These are phyloP conservation scores for Nigrograna mackinnonii DNA, from an alignment of 2,329 filamentous ascomycete genomes.

Conservation along the genomic window DNA sequence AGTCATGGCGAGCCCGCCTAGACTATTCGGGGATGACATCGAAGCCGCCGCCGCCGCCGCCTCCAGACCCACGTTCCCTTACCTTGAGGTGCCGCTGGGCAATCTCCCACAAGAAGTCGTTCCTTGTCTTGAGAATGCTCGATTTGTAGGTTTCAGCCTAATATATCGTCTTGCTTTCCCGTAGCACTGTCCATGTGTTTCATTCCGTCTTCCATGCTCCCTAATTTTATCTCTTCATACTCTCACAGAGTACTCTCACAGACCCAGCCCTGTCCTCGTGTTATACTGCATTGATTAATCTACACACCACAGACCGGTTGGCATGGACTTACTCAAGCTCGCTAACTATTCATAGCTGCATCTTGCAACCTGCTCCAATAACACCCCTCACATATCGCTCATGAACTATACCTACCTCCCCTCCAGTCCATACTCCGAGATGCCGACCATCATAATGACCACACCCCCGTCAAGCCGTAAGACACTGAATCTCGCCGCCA, in stretches of 20 bases:
- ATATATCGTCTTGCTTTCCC: neutral
- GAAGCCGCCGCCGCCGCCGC: too few relatives aligned
- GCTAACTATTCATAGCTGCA: conserved; percentile 68
- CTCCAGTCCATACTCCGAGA: conserved; percentile 66
- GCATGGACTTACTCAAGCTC: neutral
- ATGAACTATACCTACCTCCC: conserved; percentile 99
- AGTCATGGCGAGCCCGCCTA: too few relatives aligned
- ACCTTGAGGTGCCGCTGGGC: too few relatives aligned
- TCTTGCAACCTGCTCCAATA: conserved; percentile 84
- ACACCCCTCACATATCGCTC: conserved; percentile 87
- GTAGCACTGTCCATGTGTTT: neutral
- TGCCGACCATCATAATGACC: conserved; percentile 82
- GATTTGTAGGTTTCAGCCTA: conserved; percentile 68
- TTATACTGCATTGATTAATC: neutral
- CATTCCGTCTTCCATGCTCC: neutral
- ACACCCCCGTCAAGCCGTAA: conserved; percentile 80
- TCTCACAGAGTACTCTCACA: neutral
- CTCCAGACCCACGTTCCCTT: too few relatives aligned
- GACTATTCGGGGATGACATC: too few relatives aligned
- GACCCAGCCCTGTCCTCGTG: neutral
- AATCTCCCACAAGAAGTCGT: conserved; percentile 82
- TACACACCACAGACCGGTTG: neutral
- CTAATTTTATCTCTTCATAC: neutral
- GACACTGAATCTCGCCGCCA: conserved; percentile 78
- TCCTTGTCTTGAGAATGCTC: conserved; percentile 89